Conservation (phyloP, 2,329 filamentous ascomycete genomes). For the Beauveria australis region DNA sequence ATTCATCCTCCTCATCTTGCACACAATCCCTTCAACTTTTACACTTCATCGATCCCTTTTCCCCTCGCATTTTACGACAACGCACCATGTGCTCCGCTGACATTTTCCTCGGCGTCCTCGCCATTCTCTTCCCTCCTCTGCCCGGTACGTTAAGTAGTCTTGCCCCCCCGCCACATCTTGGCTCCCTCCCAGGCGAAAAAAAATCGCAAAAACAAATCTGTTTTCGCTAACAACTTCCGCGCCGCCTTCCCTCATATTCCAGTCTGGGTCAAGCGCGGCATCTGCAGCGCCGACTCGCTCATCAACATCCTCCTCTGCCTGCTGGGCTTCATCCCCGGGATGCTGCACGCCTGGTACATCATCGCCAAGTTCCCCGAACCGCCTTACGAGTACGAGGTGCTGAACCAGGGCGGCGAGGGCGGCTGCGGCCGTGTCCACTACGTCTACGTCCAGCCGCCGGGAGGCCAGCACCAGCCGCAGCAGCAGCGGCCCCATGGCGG, state of each 20-base stretch:
- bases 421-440: constrained; percentile 47
- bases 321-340: constrained; percentile 73
- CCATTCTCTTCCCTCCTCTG: constrained; percentile 57
- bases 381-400: constrained; percentile 59
- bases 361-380: constrained; percentile 81
- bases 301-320: constrained; percentile 91
- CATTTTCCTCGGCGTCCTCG: constrained; percentile 55
- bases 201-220: not conserved
- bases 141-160: constrained; percentile 40
- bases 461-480: constrained; percentile 28
- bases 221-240: not conserved
- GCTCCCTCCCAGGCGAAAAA: too few species aligned
- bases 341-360: constrained; percentile 97
- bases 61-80: not conserved
- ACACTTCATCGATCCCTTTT: not conserved
- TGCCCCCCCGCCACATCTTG: not conserved
- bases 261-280: constrained; percentile 92
- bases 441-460: constrained; percentile 59
- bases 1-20: not conserved
- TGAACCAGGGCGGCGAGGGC: constrained; percentile 48
- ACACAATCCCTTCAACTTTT: not conserved
- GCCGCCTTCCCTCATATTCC: not conserved
- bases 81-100: constrained; percentile 49
- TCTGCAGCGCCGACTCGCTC: constrained; percentile 85
- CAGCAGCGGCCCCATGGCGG: constrained; percentile 41